Base-by-base conservation (phyloP, 176 grass and related monocot species). In the Juncus effusus region DNA sequence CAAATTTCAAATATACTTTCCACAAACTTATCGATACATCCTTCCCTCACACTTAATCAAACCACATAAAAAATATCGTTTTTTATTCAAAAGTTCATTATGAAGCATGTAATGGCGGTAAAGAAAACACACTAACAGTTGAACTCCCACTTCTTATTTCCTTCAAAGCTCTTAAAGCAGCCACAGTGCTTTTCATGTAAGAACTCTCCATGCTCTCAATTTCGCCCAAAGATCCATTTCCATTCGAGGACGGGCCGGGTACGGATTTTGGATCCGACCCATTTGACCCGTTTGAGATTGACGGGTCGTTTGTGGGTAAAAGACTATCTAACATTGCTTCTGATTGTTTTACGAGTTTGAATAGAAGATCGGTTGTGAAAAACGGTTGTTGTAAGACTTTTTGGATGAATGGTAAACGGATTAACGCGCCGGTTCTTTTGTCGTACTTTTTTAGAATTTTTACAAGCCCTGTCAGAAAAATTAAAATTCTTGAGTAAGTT, bases 371-470 rank as follows among this genome's bases (percentile, higher is more conserved):
- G 12, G 81, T 94, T 36, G 85, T 99, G 78, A 99, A 99, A 80
- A 99, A 99, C 49, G 85, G 95, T 63, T 99, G 88, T 74, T 79
- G 88, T 55, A 99, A 65, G 40, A 93, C 95, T 68, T 94, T 94
- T 64, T 93, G 95, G 62, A 90, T 99, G 44, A 93, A 94, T 6
- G 95, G 86, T 56, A 90, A 76, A 16, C 89, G 80, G 38, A 94
- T 85, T 53, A 99, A 78, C 7, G 89, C 89, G 61, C 95, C 89
- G 35, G 95, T 99, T 76, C 80, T 93, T 69, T 99, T 99, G 49
- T 99, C 95, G 67, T 99, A 90, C 65, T 99, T 99, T 76, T 99
- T 99, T 36, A 99, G 85, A 68, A 94, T 99, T 56, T 99, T 99
- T 50, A 90, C 95, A 50, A 99, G 69, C 67, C 89, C 95, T 93